Percentiles rank a stretch among this genome's conserved stretches.
phyloP scores from a whole-genome alignment of 768 basidiomycete genomes.

The Russula griseocarnosa region DNA sequence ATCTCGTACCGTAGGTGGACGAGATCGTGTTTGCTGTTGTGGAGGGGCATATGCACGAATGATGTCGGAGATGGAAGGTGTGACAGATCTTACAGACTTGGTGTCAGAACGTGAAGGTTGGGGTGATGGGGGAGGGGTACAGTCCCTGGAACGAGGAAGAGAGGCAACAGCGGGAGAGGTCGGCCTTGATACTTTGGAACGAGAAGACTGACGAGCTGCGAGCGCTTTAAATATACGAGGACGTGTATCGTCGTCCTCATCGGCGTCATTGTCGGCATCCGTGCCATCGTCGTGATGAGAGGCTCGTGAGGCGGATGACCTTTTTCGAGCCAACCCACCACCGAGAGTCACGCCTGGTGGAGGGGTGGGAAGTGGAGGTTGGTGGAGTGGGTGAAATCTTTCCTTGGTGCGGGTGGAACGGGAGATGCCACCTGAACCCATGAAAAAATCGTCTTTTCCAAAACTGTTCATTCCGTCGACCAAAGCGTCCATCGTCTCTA shows the following conservation, averaged over 20 bases:
- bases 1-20: constrained; percentile 44
- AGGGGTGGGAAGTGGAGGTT: constrained; percentile 78
- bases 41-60: constrained; percentile 75
- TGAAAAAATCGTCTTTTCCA: constrained; percentile 52
- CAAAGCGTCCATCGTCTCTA: constrained; percentile 84
- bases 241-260: constrained; percentile 19
- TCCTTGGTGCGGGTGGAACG: constrained; percentile 52
- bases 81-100: constrained; percentile 50
- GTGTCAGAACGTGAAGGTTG: constrained; percentile 32
- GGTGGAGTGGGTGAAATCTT: constrained; percentile 67
- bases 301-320: constrained; percentile 29
- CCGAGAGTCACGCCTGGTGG: constrained; percentile 77
- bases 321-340: constrained; percentile 34
- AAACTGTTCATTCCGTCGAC: constrained; percentile 85
- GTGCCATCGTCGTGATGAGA: constrained; percentile 49
- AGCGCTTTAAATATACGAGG: constrained; percentile 24
- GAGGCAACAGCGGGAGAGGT: constrained; percentile 9
- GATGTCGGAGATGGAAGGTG: constrained; percentile 85
- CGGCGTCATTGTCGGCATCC: constrained; percentile 44
- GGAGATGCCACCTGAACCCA: constrained; percentile 37
- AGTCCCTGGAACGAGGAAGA: constrained; percentile 13
- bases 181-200: constrained; percentile 10
- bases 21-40: constrained; percentile 47
- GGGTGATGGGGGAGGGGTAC: constrained; percentile 28
- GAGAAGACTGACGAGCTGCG: constrained; percentile 31